These are phyloP conservation scores for Hypomontagnella submonticulosa DNA, from an alignment of 495 filamentous ascomycete genomes.

Conservation along the genomic window DNA sequence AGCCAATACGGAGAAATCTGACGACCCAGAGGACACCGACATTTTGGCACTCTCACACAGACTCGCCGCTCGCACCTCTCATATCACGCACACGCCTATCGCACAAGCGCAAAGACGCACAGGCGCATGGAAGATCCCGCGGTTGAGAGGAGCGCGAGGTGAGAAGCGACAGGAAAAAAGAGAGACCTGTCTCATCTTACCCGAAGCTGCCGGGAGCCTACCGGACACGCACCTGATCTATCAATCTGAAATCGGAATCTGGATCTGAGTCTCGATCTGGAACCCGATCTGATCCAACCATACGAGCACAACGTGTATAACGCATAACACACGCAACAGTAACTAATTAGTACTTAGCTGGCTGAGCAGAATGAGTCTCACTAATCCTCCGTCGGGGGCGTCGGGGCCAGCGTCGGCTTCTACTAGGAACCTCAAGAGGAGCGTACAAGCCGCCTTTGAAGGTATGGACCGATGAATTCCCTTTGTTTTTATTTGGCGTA, in stretches of 20 bases:
- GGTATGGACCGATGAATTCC: conserved; percentile 61
- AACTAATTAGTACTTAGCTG: too few species aligned
- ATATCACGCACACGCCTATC: neutral
- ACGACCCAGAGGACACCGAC: conserved; percentile 17
- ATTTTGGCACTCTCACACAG: neutral
- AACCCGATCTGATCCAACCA: conserved; percentile 13
- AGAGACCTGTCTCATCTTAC: conserved; percentile 43
- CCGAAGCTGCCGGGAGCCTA: conserved; percentile 35
- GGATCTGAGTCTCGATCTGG: conserved; percentile 17
- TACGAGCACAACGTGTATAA: conserved; percentile 19
- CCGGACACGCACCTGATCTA: conserved; percentile 24
- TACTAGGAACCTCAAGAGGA: conserved; percentile 70
- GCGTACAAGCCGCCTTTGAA: conserved; percentile 80
- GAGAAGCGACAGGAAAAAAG: conserved; percentile 7
- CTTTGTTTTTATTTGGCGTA: conserved; percentile 25
- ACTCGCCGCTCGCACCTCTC: neutral
- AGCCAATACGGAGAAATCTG: conserved; percentile 31
- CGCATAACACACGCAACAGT: conserved; percentile 9
- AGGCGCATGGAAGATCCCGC: conserved; percentile 30
- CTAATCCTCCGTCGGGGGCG: conserved; percentile 56
- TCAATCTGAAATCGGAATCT: conserved; percentile 10
- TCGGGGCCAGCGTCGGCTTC: conserved; percentile 57
- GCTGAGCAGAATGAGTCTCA: conserved; percentile 53
- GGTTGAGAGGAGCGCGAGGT: conserved; percentile 7
- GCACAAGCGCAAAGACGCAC: conserved; percentile 9